Percentiles rank a stretch among this genome's conserved stretches.
Conservation (phyloP, 306 rosid genomes). For the Quercus robur region DNA sequence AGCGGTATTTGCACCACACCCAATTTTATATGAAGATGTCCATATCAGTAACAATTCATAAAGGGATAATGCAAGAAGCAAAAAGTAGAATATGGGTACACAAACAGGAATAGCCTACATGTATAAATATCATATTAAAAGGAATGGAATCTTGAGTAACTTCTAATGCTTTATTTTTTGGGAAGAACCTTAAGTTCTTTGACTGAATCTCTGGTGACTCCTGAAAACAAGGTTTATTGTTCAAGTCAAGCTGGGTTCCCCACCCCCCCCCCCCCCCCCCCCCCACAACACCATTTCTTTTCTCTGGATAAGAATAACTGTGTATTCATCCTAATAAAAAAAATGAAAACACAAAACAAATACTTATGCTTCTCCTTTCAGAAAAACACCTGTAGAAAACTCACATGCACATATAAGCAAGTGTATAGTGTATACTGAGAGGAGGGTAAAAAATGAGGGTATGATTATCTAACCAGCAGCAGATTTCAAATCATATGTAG, state of each 20-base stretch:
- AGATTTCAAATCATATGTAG: conserved; percentile 88
- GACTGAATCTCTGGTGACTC: too few species aligned
- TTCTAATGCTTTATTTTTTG: neutral
- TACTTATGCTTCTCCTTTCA: neutral
- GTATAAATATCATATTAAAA: neutral
- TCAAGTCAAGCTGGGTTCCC: too few species aligned
- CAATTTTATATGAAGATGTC: neutral
- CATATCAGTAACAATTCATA: neutral
- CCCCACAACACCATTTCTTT: too few species aligned
- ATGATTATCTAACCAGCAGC: conserved; percentile 76
- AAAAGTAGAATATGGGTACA: neutral
- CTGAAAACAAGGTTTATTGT: too few species aligned
- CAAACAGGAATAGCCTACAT: neutral
- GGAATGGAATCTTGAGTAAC: neutral
- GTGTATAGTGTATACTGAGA: neutral
- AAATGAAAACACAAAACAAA: neutral
- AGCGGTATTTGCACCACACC: neutral
- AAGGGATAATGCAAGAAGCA: neutral
- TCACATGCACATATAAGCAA: neutral
- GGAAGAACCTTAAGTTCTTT: too few species aligned
- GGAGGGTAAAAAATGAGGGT: neutral
- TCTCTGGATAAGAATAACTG: too few species aligned
- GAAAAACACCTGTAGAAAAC: neutral
- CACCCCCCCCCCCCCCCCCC: too few species aligned
- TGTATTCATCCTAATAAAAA: too few species aligned